These are phyloP conservation scores for Aspergillus uvarum DNA, from an alignment of 2,329 filamentous ascomycete genomes.

Conservation along the genomic window DNA sequence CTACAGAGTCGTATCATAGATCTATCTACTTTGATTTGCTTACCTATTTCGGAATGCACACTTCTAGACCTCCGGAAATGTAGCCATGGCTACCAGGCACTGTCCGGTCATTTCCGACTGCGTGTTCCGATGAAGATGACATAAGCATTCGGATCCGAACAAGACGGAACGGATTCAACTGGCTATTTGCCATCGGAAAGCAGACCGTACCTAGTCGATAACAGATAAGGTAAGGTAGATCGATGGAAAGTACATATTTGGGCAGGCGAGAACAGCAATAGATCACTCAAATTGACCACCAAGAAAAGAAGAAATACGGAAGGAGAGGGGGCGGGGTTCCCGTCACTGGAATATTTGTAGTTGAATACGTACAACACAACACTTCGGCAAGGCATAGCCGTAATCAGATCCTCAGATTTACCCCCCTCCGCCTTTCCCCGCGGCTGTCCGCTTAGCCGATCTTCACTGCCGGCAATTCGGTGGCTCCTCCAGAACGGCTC, in stretches of 20 bases:
- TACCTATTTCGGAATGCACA: too few species aligned
- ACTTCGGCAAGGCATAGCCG: slow-evolving; percentile 6
- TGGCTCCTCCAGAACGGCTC: slow-evolving; percentile 21
- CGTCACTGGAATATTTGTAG: too few species aligned
- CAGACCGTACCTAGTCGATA: too few species aligned
- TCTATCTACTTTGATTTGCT: too few species aligned
- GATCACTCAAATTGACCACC: too few species aligned
- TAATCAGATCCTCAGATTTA: slow-evolving; percentile 24
- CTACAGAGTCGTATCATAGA: too few species aligned
- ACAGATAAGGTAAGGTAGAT: too few species aligned
- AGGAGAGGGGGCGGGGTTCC: too few species aligned
- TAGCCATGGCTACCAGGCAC: neutral
- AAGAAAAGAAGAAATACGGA: too few species aligned
- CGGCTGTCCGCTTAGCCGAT: slow-evolving; percentile 42
- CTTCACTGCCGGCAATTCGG: slow-evolving; percentile 32
- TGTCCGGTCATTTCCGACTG: slow-evolving; percentile 15
- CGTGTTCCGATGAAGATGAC: slow-evolving; percentile 25
- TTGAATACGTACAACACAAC: neutral
- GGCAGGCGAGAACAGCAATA: neutral
- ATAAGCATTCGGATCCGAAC: slow-evolving; percentile 24
- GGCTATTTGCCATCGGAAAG: neutral
- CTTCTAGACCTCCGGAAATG: too few species aligned
- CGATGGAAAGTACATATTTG: too few species aligned
- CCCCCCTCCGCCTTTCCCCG: slow-evolving; percentile 16
- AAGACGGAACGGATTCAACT: neutral